Base-by-base conservation (phyloP, 371 early-diverging fungal species). In the Conidiobolus incongruus region DNA sequence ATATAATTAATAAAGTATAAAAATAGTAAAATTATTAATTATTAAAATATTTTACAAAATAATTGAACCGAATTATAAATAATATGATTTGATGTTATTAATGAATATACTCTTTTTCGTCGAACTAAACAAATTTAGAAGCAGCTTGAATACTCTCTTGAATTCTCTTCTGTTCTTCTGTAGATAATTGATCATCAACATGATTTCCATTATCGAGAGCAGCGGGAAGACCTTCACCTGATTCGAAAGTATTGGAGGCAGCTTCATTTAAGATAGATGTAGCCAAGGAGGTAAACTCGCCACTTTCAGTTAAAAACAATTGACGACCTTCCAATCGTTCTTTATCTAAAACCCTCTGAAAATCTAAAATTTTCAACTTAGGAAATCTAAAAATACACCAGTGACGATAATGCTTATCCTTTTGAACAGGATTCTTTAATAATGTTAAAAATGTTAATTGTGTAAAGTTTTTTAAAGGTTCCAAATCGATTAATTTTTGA, bases 361-460 rank as follows among this genome's bases (percentile, higher is more conserved):
- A 93, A 58, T 96, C 89, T 51, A 94, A 50, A 0, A 90, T 72
- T 23, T 82, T 68, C 34, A 94, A 52, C n/a, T 54, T 54, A 12
- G 83, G 77, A 19, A 86, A 46, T 50, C 74, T 68, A 63, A 75
- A 71, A 37, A 94, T 73, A 26, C 88, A 60, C 66, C 75, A 92
- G 21, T 63, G 49, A 31, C 97, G 59, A 48, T 91, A 90, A 48
- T 91, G 54, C 38, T 66, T 59, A 41, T 77, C 78, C 53, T 69
- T 65, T 32, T 71, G 58, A 15, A 92, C 87, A 1, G 94, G 91
- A 53, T 93, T 93, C 47, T 81, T 88, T 35, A 78, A 47, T 40
- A 96, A 52, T 17, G 70, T 69, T 35, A 94, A 47, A 44, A 63
- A 60, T 30, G 68, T 63, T 39, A 96, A 53, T 7, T 62, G 46